phyloP scores from a whole-genome alignment of 192 early-diverging fungal species.

The Umbelopsis ramanniana region DNA sequence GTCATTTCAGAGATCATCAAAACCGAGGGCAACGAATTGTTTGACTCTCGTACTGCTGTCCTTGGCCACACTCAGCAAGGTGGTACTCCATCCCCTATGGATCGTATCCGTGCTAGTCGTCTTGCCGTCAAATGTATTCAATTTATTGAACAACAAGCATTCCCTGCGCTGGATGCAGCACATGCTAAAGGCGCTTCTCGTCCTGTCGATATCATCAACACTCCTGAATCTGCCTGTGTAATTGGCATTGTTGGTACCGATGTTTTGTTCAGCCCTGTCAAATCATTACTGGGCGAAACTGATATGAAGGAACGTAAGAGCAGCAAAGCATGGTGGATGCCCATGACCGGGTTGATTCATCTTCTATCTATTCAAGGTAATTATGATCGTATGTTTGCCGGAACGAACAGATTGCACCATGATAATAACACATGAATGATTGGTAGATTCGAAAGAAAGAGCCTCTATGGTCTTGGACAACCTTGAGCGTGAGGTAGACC shows the following conservation, averaged over 20 bases:
- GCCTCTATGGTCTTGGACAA: conserved; percentile 16
- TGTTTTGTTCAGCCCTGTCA: conserved; percentile 74
- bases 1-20: conserved; percentile 84
- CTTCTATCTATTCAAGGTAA: conserved; percentile 59
- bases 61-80: conserved; percentile 98
- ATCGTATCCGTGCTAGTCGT: conserved; percentile 92
- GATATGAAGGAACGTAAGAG: conserved; percentile 83
- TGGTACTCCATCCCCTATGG: conserved; percentile 89
- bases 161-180: conserved; percentile 53
- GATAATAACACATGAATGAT: not conserved
- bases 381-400: not conserved
- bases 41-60: conserved; percentile 88
- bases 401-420: not conserved
- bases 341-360: conserved; percentile 58
- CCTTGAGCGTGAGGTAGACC: conserved; percentile 15
- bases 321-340: conserved; percentile 73
- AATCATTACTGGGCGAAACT: conserved; percentile 67
- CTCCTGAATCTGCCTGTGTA: conserved; percentile 66
- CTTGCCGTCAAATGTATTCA: conserved; percentile 81
- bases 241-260: conserved; percentile 83
- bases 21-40: conserved; percentile 86
- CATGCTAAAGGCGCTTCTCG: conserved; percentile 46
- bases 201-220: conserved; percentile 64
- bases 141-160: conserved; percentile 78
- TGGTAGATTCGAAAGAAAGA: not conserved